Evolutionary conservation across 1,284 basidiomycete species (phyloP), one percentile per base, ranked within the genome.

Genomic region (Meripilus lineatus): DNA sequence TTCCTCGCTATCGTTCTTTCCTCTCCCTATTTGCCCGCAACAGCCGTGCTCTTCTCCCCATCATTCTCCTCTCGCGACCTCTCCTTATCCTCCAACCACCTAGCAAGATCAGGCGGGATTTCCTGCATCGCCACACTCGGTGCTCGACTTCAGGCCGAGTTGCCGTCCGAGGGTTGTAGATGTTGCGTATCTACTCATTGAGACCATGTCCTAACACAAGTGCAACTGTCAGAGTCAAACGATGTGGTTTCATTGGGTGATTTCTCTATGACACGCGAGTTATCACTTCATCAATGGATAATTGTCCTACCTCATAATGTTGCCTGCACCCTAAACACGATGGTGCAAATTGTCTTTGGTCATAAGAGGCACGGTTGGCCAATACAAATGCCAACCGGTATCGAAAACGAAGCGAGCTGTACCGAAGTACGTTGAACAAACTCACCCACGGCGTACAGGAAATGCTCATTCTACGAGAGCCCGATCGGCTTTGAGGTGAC

Each of bases 201-300:
- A 99, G 70, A 3, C 93, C 95, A 58, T 99, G 99, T 0, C 93
- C 95, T 61, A 96, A 80, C 4, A 99, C 95, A 36, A 99, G 78
- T 5, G 93, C 84, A 58, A 98, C 98, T 5, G 95, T 98, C 39
- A 99, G 67, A 3, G 93, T 94, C 10, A 99, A 69, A 13, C 96
- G 79, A 51, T 96, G 93, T 1, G 95, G 95, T 62, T 98, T 96
- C 95, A 99, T 99, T 3, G 95, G 96, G 71, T 99, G 95, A 36
- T 88, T 77, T 77, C 97, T 93, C 89, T 94, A 37, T n/a, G n/a
- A n/a, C n/a, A n/a, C n/a, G n/a, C n/a, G n/a, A n/a, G n/a, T n/a
- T n/a, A n/a, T n/a, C n/a, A n/a, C n/a, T n/a, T n/a, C n/a, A n/a
- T n/a, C n/a, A n/a, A n/a, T n/a, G n/a, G n/a, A n/a, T n/a, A n/a